phyloP scores from a whole-genome alignment of 108 stramenopile species.

The Pseudonitzschia pungens region DNA sequence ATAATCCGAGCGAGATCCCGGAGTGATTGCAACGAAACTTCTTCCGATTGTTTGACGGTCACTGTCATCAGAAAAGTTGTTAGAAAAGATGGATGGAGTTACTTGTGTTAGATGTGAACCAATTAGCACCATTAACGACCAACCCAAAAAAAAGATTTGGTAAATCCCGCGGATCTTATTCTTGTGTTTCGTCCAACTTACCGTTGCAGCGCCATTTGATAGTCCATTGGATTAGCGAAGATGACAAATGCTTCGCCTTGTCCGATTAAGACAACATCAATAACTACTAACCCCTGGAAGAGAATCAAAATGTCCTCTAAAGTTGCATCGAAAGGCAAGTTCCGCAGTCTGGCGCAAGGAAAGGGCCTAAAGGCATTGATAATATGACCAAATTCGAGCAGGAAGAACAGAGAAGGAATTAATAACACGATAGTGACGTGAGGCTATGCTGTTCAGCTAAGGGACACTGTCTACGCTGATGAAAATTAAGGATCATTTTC shows the following conservation, averaged over 20 bases:
- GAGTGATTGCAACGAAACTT: slow-evolving; percentile 87
- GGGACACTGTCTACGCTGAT: background rate
- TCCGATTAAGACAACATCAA: slow-evolving; percentile 85
- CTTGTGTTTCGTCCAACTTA: slow-evolving; percentile 29
- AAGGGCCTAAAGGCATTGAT: slow-evolving; percentile 52
- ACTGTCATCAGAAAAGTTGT: slow-evolving; percentile 31
- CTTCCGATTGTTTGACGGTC: slow-evolving; percentile 81
- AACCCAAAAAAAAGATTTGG: too few species aligned
- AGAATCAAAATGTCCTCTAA: slow-evolving; percentile 90
- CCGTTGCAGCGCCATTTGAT: slow-evolving; percentile 91
- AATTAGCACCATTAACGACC: background rate
- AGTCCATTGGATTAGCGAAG: slow-evolving; percentile 93
- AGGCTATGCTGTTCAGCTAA: background rate
- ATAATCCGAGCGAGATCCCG: slow-evolving; percentile 86
- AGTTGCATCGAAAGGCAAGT: slow-evolving; percentile 89
- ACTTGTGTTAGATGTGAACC: background rate
- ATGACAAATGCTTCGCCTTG: slow-evolving; percentile 89
- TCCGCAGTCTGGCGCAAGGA: slow-evolving; percentile 87
- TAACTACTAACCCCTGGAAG: slow-evolving; percentile 91
- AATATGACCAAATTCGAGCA: background rate
- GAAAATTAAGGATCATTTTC: background rate
- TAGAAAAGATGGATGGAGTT: slow-evolving; percentile 9
- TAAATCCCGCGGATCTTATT: background rate
- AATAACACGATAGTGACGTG: background rate
- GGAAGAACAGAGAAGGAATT: background rate